Base-by-base conservation (phyloP, 371 early-diverging fungal genomes). In the Haplosporangium sp. region DNA sequence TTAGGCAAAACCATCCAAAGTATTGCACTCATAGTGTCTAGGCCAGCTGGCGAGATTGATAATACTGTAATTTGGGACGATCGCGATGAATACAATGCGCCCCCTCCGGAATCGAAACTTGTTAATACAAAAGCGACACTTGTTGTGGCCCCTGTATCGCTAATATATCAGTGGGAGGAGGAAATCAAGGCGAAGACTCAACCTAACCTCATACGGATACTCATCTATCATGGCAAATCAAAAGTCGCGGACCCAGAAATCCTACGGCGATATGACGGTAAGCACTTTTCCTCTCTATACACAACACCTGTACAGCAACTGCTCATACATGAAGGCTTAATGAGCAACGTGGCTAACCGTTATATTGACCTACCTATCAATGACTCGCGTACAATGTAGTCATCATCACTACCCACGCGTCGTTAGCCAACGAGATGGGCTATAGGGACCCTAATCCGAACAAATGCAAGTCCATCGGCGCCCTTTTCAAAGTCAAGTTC, bases 1-100 rank as follows among this genome's bases (percentile, higher is more conserved):
- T 80, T 98, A 51, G 97, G 97, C 29, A 96, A 98, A 82, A 96
- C 98, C 0, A 81, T 96, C 23, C 93, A 95, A 72, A 89, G 93
- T 0, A 93, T 98, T 48, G 89, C 91, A 5, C 82, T 94, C 23
- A 85, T 96, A 10, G 80, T 91, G 9, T 84, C 84, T 6, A 84
- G 84, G 5, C 86, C 82, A 0, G 76, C 81, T 53, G 45, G 54
- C 0, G 73, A 81, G 55, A 75, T 75, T 23, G 70, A 67, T n/a
- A 71, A 73, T 11, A 48, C 53, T 13, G 59, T 68, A 6, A 61
- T 65, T 38, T 72, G 73, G 79, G 79, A 79, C 54, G 48, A 59
- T 29, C 42, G 53, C 29, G 36, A 45, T 11, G 6, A 10, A 3
- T 64, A 58, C 36, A 36, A 61, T 56, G 58, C 12, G 6, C 64